These are phyloP conservation scores for Aspergillus tanneri DNA, from an alignment of 2,329 filamentous ascomycete species.

Conservation along the genomic window DNA sequence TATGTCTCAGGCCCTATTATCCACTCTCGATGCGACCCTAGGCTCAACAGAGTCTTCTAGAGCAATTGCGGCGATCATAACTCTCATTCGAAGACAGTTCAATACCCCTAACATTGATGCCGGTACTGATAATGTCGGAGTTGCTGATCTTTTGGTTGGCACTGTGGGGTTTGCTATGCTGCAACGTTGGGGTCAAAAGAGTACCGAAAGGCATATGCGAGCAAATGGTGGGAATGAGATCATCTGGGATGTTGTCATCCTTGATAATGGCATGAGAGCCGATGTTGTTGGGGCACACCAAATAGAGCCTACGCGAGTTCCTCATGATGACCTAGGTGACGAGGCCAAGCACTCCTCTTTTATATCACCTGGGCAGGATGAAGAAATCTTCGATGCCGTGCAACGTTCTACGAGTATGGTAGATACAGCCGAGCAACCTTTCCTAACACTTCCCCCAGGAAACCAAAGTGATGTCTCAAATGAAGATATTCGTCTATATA, in stretches of 20 bases:
- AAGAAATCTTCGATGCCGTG: slow-evolving; percentile 41
- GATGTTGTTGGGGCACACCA: slow-evolving; percentile 47
- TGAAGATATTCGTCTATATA: slow-evolving; percentile 50
- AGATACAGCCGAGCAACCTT: slow-evolving; percentile 26
- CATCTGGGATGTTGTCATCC: slow-evolving; percentile 50
- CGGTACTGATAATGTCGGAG: slow-evolving; percentile 40
- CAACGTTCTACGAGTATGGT: slow-evolving; percentile 32
- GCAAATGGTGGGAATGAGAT: slow-evolving; percentile 45
- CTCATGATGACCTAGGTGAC: slow-evolving; percentile 47
- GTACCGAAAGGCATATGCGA: slow-evolving; percentile 43
- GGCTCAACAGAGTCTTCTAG: slow-evolving; percentile 51
- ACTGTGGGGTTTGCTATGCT: slow-evolving; percentile 47
- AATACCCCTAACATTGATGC: slow-evolving; percentile 35
- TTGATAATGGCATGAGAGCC: slow-evolving; percentile 47
- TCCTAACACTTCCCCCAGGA: slow-evolving; percentile 35
- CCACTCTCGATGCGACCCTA: slow-evolving; percentile 48
- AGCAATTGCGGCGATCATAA: slow-evolving; percentile 50
- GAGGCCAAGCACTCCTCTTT: slow-evolving; percentile 56
- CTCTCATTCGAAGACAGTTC: slow-evolving; percentile 47
- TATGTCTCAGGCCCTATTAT: slow-evolving; percentile 46
- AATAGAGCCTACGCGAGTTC: slow-evolving; percentile 30
- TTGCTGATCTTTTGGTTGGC: slow-evolving; percentile 46
- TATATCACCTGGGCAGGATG: slow-evolving; percentile 36
- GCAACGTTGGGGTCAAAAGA: slow-evolving; percentile 48
- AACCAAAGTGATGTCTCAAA: slow-evolving; percentile 43